phyloP scores from a whole-genome alignment of 2,329 filamentous ascomycete genomes.

The Emydomyces testavorans region DNA sequence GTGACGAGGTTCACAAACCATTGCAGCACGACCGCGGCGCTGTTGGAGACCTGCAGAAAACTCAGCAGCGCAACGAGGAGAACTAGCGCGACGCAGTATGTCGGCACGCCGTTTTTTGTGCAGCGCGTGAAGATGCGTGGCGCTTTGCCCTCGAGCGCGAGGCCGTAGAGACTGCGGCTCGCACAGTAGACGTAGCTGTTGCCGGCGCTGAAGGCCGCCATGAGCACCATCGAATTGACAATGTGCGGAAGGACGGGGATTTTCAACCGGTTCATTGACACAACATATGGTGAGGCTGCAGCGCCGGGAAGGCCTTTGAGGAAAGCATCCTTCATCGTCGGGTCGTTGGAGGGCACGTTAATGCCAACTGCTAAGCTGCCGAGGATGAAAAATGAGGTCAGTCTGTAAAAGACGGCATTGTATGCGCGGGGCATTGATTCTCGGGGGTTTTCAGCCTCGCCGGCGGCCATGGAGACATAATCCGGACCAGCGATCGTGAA shows the following conservation, averaged over 20 bases:
- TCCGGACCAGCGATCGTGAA: conserved; percentile 59
- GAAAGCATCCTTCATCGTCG: conserved; percentile 50
- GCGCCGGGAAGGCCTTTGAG: conserved; percentile 50
- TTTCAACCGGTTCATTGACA: conserved; percentile 54
- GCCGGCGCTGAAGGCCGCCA: conserved; percentile 56
- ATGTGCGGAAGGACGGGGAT: conserved; percentile 57
- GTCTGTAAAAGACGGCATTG: conserved; percentile 67
- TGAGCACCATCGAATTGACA: conserved; percentile 61
- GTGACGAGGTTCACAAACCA: conserved; percentile 39
- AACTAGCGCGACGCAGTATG: conserved; percentile 58
- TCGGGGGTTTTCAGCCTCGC: conserved; percentile 60
- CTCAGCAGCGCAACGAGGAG: conserved; percentile 58
- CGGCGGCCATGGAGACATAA: conserved; percentile 54
- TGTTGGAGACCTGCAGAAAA: conserved; percentile 60
- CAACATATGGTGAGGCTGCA: conserved; percentile 58
- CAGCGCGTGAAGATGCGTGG: conserved; percentile 55
- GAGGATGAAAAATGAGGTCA: conserved; percentile 64
- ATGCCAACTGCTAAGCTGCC: conserved; percentile 63
- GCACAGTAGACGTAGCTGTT: conserved; percentile 60
- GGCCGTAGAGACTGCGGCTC: conserved; percentile 55
- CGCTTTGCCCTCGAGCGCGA: conserved; percentile 58
- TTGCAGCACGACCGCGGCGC: conserved; percentile 54
- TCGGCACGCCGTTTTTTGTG: conserved; percentile 55
- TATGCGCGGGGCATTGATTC: conserved; percentile 60
- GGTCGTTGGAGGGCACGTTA: conserved; percentile 57